These are phyloP conservation scores for Phytopythium delawarense DNA, from an alignment of 352 stramenopile genomes.

Conservation along the genomic window DNA sequence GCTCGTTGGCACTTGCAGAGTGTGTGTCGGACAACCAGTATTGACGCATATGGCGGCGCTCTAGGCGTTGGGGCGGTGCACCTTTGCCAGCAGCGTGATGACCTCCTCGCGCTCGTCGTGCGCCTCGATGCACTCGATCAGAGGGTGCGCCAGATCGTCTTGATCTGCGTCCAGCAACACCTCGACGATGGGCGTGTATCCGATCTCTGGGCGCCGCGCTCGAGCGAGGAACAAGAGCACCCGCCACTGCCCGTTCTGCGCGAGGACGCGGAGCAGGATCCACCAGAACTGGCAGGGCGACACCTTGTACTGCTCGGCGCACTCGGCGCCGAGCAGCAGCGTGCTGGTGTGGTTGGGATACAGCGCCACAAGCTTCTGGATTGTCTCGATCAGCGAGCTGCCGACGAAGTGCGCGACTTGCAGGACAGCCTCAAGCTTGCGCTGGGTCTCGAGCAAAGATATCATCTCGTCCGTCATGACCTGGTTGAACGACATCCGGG, in stretches of 20 bases:
- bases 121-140: conserved; percentile 32
- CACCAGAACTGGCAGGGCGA: conserved; percentile 56
- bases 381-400: conserved; percentile 46
- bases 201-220: conserved; percentile 33
- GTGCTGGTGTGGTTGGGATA: conserved; percentile 33
- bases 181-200: conserved; percentile 39
- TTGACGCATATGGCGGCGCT: too few relatives aligned
- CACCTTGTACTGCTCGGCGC: conserved; percentile 38
- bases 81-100: conserved; percentile 18
- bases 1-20: too few relatives aligned
- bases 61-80: neutral
- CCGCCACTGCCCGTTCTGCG: conserved; percentile 45
- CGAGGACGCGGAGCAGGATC: conserved; percentile 36
- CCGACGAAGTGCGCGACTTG: conserved; percentile 37
- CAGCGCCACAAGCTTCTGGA: conserved; percentile 55
- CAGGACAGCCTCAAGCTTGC: conserved; percentile 32
- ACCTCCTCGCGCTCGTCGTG: conserved; percentile 30
- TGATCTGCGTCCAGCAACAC: conserved; percentile 42
- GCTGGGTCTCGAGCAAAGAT: conserved; percentile 36
- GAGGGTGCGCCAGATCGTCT: conserved; percentile 24
- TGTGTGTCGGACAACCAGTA: too few relatives aligned
- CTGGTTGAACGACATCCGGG: conserved; percentile 35
- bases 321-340: conserved; percentile 28
- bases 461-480: conserved; percentile 51
- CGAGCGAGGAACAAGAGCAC: conserved; percentile 33